A percentile compares a stretch with the other conserved stretches of the same genome.
phyloP scores from a whole-genome alignment of 768 basidiomycete species.

The Nidularia pulvinata region DNA sequence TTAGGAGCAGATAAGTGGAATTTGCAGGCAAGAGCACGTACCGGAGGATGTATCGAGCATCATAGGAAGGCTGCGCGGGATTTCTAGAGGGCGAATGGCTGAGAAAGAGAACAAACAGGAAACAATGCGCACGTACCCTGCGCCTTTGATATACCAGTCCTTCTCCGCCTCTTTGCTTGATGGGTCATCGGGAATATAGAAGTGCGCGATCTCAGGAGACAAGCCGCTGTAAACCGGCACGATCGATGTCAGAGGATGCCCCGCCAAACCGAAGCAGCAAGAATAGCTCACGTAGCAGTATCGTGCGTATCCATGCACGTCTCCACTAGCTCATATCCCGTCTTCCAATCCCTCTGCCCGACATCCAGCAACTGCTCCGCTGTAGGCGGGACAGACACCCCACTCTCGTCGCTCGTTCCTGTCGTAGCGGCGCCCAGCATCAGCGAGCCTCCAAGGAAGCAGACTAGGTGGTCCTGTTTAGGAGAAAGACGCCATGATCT shows the following conservation, averaged over 20 bases:
- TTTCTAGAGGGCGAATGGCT: conserved; percentile 10
- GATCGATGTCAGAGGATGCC: no score
- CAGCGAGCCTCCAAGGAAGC: conserved; percentile 92
- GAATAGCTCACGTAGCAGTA: conserved; percentile 70
- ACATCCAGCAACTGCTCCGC: conserved; percentile 52
- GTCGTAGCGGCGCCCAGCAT: conserved; percentile 83
- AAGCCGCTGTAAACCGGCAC: conserved; percentile 55
- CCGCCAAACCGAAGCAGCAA: neutral
- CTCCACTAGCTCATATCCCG: conserved; percentile 80
- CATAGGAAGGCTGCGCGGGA: conserved; percentile 51
- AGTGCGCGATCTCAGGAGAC: conserved; percentile 88
- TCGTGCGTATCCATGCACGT: conserved; percentile 88
- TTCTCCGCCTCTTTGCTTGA: conserved; percentile 36
- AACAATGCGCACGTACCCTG: conserved; percentile 37
- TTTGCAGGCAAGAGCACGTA: conserved; percentile 17
- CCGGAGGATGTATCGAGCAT: conserved; percentile 93
- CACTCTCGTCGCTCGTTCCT: conserved; percentile 38
- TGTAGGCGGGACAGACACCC: conserved; percentile 67
- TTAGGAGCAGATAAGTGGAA: neutral
- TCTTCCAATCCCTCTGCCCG: conserved; percentile 80
- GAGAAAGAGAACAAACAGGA: neutral
- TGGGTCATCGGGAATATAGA: conserved; percentile 56
- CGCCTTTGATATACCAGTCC: conserved; percentile 94
- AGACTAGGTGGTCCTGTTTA: conserved; percentile 96
- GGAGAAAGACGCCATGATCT: conserved; percentile 73